Conservation (phyloP, 228 moss, liverwort and hornwort genomes). For the Sphagnum magellanicum region DNA sequence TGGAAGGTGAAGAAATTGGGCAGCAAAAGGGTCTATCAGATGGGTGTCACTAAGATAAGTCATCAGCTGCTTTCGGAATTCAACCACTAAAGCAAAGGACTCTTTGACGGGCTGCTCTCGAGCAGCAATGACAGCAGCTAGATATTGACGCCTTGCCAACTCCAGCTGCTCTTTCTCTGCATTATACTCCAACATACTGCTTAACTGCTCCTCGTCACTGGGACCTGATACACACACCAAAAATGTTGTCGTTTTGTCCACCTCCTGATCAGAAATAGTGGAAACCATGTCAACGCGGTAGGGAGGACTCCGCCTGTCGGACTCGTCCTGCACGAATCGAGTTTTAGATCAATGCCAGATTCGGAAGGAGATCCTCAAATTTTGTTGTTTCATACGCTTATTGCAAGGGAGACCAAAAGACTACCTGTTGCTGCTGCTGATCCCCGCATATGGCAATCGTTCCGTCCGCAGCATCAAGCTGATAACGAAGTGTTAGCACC, state of each 20-base stretch:
- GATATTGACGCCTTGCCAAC: constrained; percentile 39
- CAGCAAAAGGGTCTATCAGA: not conserved
- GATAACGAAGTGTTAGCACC: constrained; percentile 59
- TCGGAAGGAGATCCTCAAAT: not conserved
- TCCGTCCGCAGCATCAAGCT: constrained; percentile 63
- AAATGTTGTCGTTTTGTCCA: not conserved
- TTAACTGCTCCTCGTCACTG: not conserved
- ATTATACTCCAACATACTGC: not conserved
- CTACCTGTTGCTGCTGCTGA: not conserved
- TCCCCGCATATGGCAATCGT: constrained; percentile 31
- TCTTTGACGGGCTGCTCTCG: constrained; percentile 48
- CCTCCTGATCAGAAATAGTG: not conserved
- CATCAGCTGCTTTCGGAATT: constrained; percentile 57
- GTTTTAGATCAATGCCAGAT: not conserved
- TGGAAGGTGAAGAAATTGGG: too few relatives aligned
- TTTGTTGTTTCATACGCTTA: not conserved
- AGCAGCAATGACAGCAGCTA: constrained; percentile 53
- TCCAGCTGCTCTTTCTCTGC: constrained; percentile 54
- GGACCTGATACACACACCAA: not conserved
- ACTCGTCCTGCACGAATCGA: constrained; percentile 1
- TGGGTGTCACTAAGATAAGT: constrained; percentile 27
- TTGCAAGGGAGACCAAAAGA: not conserved
- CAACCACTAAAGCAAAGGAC: constrained; percentile 51
- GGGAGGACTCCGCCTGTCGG: not conserved
- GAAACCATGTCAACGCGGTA: not conserved